Evolutionary conservation across 305 asterid species (phyloP), one percentile per base, ranked within the genome.

Genomic region (Andrographis paniculata): DNA sequence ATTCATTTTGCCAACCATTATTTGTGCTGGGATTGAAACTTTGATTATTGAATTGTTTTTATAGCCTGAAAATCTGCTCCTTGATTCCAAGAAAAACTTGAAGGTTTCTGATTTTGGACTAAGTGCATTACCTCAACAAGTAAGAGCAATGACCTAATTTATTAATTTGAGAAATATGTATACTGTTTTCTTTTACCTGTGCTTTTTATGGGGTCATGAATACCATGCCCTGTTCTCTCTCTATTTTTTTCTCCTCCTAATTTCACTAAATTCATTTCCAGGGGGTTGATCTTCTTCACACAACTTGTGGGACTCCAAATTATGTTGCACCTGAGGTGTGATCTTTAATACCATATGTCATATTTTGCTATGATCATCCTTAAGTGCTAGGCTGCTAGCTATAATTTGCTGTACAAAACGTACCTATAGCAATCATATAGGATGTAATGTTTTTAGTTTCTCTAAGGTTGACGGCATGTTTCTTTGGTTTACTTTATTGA

Each of bases 301-400:
- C 96, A 51, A 78, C 95, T 59, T 91, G 99, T 15, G 99, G 99
- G 44, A 91, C 95, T 69, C 99, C 99, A 71, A 83, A 80, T 71
- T 86, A 83, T 75, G 77, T 86, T 71, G 99, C 99, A 22, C 96
- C 96, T 17, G 96, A 87, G 99, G 96, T 87, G 75, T 54, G 45
- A 15, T 41, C 22, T 53, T 52, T 15, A 9, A 10, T 24, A 14
- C 9, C 9, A 9, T 7, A 13, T 33, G 4, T 33, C 12, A 33
- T 10, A 37, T 13, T 9, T 14, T 37, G 5, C 14, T 14, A 37
- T 58, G 46, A 17, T 39, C 27, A 48, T 54, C 43, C 16, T 22
- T 40, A 35, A 23, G 33, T 60, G 30, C 61, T 59, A 23, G 35
- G 20, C 52, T 47, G 38, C 40, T 51, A 24, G 27, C 55, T 48